A percentile compares a stretch with the other conserved stretches of the same genome.
phyloP scores from a whole-genome alignment of 441 rosid genomes.

The Adansonia gregorii region DNA sequence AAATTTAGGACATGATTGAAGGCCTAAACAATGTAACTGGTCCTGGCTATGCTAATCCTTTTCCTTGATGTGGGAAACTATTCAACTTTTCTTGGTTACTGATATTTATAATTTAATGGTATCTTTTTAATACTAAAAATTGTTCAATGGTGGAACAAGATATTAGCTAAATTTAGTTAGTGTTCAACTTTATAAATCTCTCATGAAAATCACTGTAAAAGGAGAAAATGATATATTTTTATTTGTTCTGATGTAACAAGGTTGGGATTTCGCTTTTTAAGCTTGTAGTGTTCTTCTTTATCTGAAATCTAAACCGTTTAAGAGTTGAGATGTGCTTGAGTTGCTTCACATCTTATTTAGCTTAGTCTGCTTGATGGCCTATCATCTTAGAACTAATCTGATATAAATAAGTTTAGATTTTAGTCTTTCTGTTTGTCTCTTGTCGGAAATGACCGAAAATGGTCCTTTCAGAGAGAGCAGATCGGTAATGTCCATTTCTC shows the following conservation, averaged over 20 bases:
- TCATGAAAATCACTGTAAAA: background rate
- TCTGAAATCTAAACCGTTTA: background rate
- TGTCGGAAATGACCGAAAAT: background rate
- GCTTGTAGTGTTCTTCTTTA: background rate
- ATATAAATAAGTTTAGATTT: background rate
- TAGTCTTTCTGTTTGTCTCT: background rate
- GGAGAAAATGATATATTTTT: background rate
- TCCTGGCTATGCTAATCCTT: background rate
- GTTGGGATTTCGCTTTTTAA: background rate
- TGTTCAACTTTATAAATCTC: background rate
- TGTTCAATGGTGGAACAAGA: background rate
- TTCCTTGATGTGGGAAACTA: background rate
- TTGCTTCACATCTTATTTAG: background rate
- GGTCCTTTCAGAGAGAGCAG: background rate
- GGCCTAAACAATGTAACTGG: background rate
- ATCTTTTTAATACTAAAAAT: background rate
- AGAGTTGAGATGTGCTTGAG: background rate
- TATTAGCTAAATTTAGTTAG: background rate
- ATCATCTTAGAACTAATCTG: background rate
- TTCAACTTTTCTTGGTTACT: conserved; percentile 5
- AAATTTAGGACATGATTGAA: background rate
- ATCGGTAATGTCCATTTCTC: background rate
- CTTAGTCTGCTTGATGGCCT: background rate
- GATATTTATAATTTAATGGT: background rate
- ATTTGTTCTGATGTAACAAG: background rate